Base-by-base conservation (phyloP, 2,329 filamentous ascomycete genomes). In the Phialophora verrucosa region DNA sequence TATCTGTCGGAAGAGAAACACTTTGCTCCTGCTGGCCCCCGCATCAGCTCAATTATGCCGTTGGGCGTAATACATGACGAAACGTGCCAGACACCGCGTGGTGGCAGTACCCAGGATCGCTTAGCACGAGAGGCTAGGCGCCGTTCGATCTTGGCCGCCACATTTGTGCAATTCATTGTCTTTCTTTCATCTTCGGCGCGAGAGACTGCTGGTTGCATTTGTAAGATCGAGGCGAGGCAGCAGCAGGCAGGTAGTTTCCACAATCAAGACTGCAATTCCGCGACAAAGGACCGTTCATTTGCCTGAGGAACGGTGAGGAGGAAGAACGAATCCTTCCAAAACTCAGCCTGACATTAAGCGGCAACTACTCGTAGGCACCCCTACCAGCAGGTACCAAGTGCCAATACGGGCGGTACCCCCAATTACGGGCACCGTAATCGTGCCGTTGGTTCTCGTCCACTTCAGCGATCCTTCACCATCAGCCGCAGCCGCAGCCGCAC, bases 401-500 rank as follows among this genome's bases (percentile, higher is more conserved):
- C 47, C 44, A 61, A 49, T 61, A 61, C 49, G 25, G 31, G 38
- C 47, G 44, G 20, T 35, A 55, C 27, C n/a, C 14, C 14, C 53
- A 10, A 54, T 61, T 61, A 61, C 58, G 58, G 58, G 58, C 58
- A 27, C 59, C 59, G 59, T 61, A 51, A 12, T 29, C 47, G 57
- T 35, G 14, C 20, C 3, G 56, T 23, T 50, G 56, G 42, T 25
- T n/a, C 42, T 50, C 47, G 27, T 47, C 50, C 50, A 44, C 59
- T 55, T 56, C 35, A 42, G 32, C 49, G 20, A 55, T 55, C 29
- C 53, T 31, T 55, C 31, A 17, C 53, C 59, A 53, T 25, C 32
- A 54, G 53, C 53, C 61, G 53, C 61, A 63, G 61, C 60, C 51
- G 50, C 60, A 63, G 60, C 61, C 61, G 61, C 61, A 63, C 31